phyloP scores from a whole-genome alignment of 306 rosid genomes.

The Vachellia pachyceras region DNA sequence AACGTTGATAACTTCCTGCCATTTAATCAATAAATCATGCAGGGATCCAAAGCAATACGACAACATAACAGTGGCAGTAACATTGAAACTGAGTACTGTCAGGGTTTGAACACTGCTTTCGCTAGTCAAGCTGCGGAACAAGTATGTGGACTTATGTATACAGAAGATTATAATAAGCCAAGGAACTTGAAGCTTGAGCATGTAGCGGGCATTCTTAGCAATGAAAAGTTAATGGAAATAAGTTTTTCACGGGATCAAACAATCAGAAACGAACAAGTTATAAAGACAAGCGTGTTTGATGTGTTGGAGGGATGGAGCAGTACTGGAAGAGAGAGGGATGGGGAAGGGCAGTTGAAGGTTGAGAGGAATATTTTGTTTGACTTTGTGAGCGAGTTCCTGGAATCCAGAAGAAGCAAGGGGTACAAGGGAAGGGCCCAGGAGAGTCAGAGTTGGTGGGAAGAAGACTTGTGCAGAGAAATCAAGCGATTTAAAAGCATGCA shows the following conservation, averaged over 20 bases:
- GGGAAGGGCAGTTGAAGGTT: conserved; percentile 47
- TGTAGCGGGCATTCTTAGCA: conserved; percentile 57
- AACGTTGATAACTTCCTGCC: background rate
- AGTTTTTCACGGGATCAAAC: conserved; percentile 54
- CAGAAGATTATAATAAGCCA: background rate
- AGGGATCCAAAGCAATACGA: conserved; percentile 60
- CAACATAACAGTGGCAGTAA: conserved; percentile 37
- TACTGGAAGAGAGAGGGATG: conserved; percentile 28
- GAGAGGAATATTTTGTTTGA: conserved; percentile 66
- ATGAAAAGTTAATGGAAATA: conserved; percentile 57
- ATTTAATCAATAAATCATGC: conserved; percentile 37
- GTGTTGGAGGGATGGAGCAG: background rate
- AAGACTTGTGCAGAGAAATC: conserved; percentile 61
- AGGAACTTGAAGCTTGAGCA: conserved; percentile 64
- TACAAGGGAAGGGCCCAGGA: conserved; percentile 46
- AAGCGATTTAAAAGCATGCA: conserved; percentile 54
- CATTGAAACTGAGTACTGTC: conserved; percentile 45
- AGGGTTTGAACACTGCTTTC: conserved; percentile 46
- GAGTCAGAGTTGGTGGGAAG: conserved; percentile 51
- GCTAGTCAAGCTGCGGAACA: conserved; percentile 35
- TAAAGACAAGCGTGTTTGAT: conserved; percentile 43
- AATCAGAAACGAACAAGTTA: conserved; percentile 20
- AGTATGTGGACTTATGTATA: background rate
- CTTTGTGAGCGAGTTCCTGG: conserved; percentile 57
- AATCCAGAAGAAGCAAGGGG: conserved; percentile 27